These are phyloP conservation scores for Cercospora sp. DNA, from an alignment of 2,329 filamentous ascomycete genomes.

Conservation along the genomic window DNA sequence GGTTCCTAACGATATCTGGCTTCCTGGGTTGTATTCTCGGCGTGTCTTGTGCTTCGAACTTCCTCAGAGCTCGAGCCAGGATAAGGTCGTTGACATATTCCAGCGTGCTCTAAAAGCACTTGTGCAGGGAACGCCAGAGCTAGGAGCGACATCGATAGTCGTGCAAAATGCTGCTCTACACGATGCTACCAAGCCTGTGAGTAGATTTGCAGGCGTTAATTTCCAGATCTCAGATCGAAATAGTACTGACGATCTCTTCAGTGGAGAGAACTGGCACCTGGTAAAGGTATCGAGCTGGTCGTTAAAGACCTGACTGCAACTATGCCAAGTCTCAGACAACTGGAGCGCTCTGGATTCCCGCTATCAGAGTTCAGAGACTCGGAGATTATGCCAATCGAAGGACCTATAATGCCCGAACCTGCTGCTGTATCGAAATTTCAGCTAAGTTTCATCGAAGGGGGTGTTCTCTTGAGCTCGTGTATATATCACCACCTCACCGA, in stretches of 20 bases:
- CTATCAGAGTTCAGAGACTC: conserved; percentile 24
- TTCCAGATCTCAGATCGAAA: not conserved
- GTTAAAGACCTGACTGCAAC: conserved; percentile 23
- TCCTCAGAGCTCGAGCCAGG: conserved; percentile 19
- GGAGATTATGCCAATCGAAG: conserved; percentile 24
- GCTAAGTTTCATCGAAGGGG: conserved; percentile 26
- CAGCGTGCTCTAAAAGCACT: conserved; percentile 23
- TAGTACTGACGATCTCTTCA: not conserved
- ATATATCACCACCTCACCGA: conserved; percentile 28
- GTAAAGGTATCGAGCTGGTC: conserved; percentile 22
- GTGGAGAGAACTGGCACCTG: conserved; percentile 22
- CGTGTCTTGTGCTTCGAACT: conserved; percentile 25
- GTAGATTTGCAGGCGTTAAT: not conserved
- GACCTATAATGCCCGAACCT: conserved; percentile 25
- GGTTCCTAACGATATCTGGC: conserved; percentile 28
- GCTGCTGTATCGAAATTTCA: conserved; percentile 22
- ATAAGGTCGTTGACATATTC: conserved; percentile 19
- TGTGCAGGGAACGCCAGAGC: conserved; percentile 28
- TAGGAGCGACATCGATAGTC: conserved; percentile 19
- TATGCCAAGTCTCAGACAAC: conserved; percentile 17
- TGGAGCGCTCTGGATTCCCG: conserved; percentile 23
- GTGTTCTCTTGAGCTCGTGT: conserved; percentile 25
- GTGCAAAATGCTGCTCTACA: conserved; percentile 20
- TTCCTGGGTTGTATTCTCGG: conserved; percentile 26
- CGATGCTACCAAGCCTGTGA: conserved; percentile 15